These are phyloP conservation scores for Tympanopsis confertula DNA, from an alignment of 2,329 filamentous ascomycete species.

Conservation along the genomic window DNA sequence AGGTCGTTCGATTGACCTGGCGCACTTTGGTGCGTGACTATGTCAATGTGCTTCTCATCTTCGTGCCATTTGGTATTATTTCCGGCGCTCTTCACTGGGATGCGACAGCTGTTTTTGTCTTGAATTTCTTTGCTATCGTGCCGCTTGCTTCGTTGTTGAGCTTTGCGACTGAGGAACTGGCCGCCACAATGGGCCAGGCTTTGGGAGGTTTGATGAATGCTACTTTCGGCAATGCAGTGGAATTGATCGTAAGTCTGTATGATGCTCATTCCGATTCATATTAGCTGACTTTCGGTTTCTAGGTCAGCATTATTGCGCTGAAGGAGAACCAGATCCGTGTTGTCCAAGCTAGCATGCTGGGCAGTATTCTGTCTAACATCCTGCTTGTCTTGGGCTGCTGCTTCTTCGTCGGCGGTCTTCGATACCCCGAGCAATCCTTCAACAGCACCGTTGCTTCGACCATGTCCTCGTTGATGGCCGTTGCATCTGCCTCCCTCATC, in stretches of 20 bases:
- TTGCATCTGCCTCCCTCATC: slow-evolving; percentile 67
- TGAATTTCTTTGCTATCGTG: slow-evolving; percentile 56
- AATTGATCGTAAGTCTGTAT: slow-evolving; percentile 42
- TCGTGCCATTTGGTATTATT: slow-evolving; percentile 52
- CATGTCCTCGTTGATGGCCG: slow-evolving; percentile 62
- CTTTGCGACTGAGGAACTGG: slow-evolving; percentile 53
- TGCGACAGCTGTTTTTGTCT: slow-evolving; percentile 43
- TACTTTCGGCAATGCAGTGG: slow-evolving; percentile 56
- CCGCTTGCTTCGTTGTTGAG: slow-evolving; percentile 49
- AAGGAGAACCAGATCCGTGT: slow-evolving; percentile 79
- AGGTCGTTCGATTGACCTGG: neutral
- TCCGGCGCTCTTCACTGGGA: slow-evolving; percentile 36
- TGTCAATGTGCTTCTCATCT: slow-evolving; percentile 45
- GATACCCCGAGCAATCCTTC: slow-evolving; percentile 58
- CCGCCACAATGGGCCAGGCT: slow-evolving; percentile 47
- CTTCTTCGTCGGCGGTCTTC: slow-evolving; percentile 63
- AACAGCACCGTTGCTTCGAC: slow-evolving; percentile 69
- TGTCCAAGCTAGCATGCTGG: slow-evolving; percentile 95
- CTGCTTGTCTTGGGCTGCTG: slow-evolving; percentile 76
- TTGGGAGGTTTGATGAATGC: slow-evolving; percentile 53
- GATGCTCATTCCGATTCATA: neutral
- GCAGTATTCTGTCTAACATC: slow-evolving; percentile 88
- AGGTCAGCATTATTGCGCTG: slow-evolving; percentile 84
- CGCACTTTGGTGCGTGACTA: slow-evolving; percentile 6
- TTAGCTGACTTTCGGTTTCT: slow-evolving; percentile 51